A percentile compares a stretch with the other conserved stretches of the same genome.
Evolutionary conservation across 2,329 filamentous ascomycete genomes (phyloP).

Genomic region (Aspergillus puulaauensis): DNA sequence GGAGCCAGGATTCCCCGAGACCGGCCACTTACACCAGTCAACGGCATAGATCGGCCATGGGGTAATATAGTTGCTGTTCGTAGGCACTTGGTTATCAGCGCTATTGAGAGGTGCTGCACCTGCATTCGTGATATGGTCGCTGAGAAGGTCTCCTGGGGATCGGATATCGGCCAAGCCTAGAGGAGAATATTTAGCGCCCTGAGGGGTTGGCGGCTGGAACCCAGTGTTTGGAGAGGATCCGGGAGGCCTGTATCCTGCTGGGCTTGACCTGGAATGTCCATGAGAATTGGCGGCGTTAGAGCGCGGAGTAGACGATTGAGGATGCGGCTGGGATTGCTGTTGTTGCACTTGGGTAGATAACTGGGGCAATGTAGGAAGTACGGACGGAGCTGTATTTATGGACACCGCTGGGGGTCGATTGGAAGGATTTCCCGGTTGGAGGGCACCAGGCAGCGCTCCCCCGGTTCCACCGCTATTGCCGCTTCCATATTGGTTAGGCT

Average conservation of each 20-base stretch:
- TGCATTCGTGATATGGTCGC: slow-evolving; percentile 66
- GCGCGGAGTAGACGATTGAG: slow-evolving; percentile 54
- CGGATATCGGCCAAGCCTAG: slow-evolving; percentile 90
- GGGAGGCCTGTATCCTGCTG: slow-evolving; percentile 66
- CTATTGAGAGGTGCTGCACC: slow-evolving; percentile 60
- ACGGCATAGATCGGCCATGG: slow-evolving; percentile 96
- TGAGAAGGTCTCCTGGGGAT: slow-evolving; percentile 76
- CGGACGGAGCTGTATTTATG: slow-evolving; percentile 57
- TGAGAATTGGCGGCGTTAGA: slow-evolving; percentile 66
- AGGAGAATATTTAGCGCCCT: slow-evolving; percentile 73
- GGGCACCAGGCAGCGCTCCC: slow-evolving; percentile 56
- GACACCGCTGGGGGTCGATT: slow-evolving; percentile 54
- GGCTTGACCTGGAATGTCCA: slow-evolving; percentile 81
- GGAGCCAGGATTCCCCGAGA: slow-evolving; percentile 58
- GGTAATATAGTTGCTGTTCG: slow-evolving; percentile 86
- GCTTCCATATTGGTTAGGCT: slow-evolving; percentile 47
- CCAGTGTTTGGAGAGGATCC: slow-evolving; percentile 46
- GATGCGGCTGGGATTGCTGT: slow-evolving; percentile 21
- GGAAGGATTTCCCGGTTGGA: slow-evolving; percentile 54
- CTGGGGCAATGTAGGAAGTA: slow-evolving; percentile 57
- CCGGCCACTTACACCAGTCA: slow-evolving; percentile 98
- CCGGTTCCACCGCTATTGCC: slow-evolving; percentile 37
- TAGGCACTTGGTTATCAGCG: slow-evolving; percentile 63
- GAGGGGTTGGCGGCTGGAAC: slow-evolving; percentile 54
- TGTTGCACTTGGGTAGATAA: slow-evolving; percentile 34